A percentile compares a stretch with the other conserved stretches of the same genome.
Evolutionary conservation across 164 flowering plant species (phyloP).

Genomic region (Chimonanthus salicifolius): DNA sequence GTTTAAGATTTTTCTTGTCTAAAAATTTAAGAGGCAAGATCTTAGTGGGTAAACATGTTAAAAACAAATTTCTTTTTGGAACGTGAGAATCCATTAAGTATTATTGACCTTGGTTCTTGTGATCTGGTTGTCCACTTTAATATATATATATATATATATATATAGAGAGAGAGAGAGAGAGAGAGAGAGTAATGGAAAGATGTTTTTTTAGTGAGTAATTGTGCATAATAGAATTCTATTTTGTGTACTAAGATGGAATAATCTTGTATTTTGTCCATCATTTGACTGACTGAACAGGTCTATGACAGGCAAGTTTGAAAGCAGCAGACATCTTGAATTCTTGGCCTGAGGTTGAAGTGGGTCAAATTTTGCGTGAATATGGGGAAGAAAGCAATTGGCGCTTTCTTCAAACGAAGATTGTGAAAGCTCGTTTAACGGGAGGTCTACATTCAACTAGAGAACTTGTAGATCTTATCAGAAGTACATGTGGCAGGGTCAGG

Average conservation of each 20-base stretch:
- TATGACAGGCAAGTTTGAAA: slow-evolving; percentile 75
- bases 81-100: too few species aligned
- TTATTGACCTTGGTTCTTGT: too few species aligned
- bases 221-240: too few species aligned
- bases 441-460: slow-evolving; percentile 81
- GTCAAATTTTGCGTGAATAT: slow-evolving; percentile 73
- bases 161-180: too few species aligned
- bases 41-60: too few species aligned
- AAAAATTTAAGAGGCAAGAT: too few species aligned
- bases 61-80: too few species aligned
- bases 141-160: too few species aligned
- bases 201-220: too few species aligned
- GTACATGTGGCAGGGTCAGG: slow-evolving; percentile 29
- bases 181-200: too few species aligned
- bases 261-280: not conserved
- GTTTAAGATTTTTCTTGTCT: too few species aligned
- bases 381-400: slow-evolving; percentile 95
- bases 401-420: slow-evolving; percentile 61
- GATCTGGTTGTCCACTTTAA: too few species aligned
- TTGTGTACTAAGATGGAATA: not conserved
- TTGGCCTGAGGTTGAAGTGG: slow-evolving; percentile 93
- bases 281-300: slow-evolving; percentile 49
- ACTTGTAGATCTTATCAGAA: slow-evolving; percentile 52
- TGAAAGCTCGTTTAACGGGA: slow-evolving; percentile 64
- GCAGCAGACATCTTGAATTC: slow-evolving; percentile 85